phyloP scores from a whole-genome alignment of 495 filamentous ascomycete species.

The Cenococcum geophilum region DNA sequence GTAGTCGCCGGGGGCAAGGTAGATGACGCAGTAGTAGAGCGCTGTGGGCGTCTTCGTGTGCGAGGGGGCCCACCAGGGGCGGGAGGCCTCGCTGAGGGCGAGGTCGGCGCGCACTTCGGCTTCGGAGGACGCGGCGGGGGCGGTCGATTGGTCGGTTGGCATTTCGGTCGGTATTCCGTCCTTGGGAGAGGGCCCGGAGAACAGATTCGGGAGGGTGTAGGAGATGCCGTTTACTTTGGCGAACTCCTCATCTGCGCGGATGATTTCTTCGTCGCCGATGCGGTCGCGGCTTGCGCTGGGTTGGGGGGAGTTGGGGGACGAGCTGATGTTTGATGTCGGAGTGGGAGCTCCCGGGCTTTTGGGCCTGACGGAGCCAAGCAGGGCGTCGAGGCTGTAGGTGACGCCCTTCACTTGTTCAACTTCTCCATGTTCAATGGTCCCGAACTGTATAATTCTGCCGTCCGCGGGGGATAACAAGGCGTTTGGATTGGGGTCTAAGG shows the following conservation, averaged over 20 bases:
- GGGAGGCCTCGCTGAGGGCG: conserved; percentile 56
- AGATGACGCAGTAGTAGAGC: conserved; percentile 94
- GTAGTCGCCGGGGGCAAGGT: conserved; percentile 97
- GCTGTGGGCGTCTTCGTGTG: conserved; percentile 53
- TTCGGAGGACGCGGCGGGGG: conserved; percentile 61
- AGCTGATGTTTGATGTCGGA: conserved; percentile 23
- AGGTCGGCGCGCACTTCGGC: conserved; percentile 79
- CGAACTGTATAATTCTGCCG: conserved; percentile 85
- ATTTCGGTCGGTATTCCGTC: conserved; percentile 34
- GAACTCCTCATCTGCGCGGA: conserved; percentile 81
- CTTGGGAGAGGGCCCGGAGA: conserved; percentile 59
- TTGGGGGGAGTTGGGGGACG: conserved; percentile 31
- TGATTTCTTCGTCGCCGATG: conserved; percentile 52
- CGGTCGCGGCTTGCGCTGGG: conserved; percentile 18
- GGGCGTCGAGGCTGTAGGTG: conserved; percentile 90
- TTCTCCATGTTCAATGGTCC: conserved; percentile 81
- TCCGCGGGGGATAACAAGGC: conserved; percentile 83
- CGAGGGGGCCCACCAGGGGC: conserved; percentile 67
- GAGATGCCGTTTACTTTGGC: conserved; percentile 93
- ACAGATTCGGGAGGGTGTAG: conserved; percentile 83
- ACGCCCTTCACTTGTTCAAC: conserved; percentile 99
- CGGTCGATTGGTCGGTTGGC: conserved; percentile 58
- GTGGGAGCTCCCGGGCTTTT: conserved; percentile 23
- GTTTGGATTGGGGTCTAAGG: conserved; percentile 71
- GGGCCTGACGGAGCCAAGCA: conserved; percentile 63